Percentiles rank a stretch among this genome's conserved stretches.
These are phyloP conservation scores for Zygosaccharomyces pseudorouxii DNA, from an alignment of 805 yeast genomes.

Conservation along the genomic window DNA sequence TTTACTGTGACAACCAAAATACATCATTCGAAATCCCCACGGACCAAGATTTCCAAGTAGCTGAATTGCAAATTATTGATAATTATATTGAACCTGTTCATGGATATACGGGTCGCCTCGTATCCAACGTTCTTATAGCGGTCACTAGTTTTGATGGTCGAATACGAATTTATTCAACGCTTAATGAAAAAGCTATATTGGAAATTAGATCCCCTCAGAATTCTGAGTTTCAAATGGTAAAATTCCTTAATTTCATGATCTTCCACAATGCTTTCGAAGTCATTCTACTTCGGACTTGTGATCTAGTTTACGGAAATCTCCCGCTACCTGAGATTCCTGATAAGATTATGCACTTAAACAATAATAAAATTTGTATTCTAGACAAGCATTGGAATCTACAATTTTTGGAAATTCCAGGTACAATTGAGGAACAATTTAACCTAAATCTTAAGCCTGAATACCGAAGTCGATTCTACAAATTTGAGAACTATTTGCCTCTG, in stretches of 20 bases:
- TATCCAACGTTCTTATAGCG: neutral
- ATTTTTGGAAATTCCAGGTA: neutral
- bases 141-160: conserved; percentile 11
- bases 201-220: conserved; percentile 5
- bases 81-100: neutral
- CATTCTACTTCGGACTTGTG: conserved; percentile 2
- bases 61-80: conserved; percentile 5
- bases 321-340: conserved; percentile 5
- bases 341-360: neutral
- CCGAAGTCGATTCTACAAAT: neutral
- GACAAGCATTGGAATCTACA: neutral
- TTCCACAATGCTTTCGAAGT: conserved; percentile 8
- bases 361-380: neutral
- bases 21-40: neutral
- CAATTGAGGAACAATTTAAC: too few relatives aligned
- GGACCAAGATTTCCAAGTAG: conserved; percentile 4
- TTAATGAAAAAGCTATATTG: neutral
- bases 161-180: conserved; percentile 1
- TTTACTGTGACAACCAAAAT: neutral
- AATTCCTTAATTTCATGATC: conserved; percentile 2
- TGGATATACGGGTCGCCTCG: neutral
- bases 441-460: neutral
- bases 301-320: conserved; percentile 2
- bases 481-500: conserved; percentile 7
- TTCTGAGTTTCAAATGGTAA: neutral